Base-by-base conservation (phyloP, 1,139 yeast genomes). In the Kluyveromyces sp. region DNA sequence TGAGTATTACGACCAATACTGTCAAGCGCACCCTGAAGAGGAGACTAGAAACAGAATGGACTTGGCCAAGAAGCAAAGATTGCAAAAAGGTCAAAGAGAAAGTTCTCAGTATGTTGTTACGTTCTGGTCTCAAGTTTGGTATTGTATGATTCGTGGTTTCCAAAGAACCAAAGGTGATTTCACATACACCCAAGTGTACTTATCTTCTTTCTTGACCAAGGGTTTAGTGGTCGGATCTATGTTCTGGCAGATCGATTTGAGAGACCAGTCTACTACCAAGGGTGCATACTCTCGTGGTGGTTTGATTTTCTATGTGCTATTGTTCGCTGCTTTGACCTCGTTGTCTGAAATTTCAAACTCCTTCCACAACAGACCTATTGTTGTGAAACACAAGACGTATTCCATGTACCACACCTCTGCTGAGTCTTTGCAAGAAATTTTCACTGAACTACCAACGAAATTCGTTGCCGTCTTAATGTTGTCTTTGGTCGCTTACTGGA, bases 381-480 rank as follows among this genome's bases (percentile, higher is more conserved):
- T 78, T 40, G 75, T 75, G 49, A 80, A 79, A 59, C 86, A 80
- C 53, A 76, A 75, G 52, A 70, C 75, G 25, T 79, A 75, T 56
- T 79, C 83, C 3, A 69, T 80, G 61, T 80, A 80, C 53, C 79
- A 78, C 49, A 77, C 81, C 29, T 74, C 83, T 32, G 81, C 81
- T n/a, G 84, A 80, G 59, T 78, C 84, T 6, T 57, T 79, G 40
- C 81, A 80, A 46, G 71, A 73, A 43, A 68, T 78, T 50, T 58
- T 78, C 42, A 73, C 83, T 26, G 82, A 78, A 53, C 58, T 78
- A 40, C 85, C 86, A 3, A 65, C 72, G 20, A 79, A 79, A 55
- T 47, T 75, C 9, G 48, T 66, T 33, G 70, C 74, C 48, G 65
- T 77, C 40, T 49, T 73, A 33, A 54, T 66, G 25, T 71, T 79